These are phyloP conservation scores for Solanum stenotomum DNA, from an alignment of 257 asterid species.

Conservation along the genomic window DNA sequence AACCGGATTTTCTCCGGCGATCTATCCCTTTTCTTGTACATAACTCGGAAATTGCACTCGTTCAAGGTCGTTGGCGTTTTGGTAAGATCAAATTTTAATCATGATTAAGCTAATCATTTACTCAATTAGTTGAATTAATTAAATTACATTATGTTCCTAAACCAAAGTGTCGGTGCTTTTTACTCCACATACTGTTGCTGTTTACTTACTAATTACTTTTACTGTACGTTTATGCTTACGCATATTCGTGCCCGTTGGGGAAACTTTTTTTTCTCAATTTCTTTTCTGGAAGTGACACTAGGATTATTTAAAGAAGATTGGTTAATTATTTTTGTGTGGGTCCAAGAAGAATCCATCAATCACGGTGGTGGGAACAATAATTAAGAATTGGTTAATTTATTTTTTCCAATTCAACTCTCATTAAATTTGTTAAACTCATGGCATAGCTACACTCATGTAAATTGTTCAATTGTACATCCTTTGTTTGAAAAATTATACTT, in stretches of 20 bases:
- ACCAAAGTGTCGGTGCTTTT: conserved; percentile 48
- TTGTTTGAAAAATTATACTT: no score
- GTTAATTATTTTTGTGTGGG: conserved; percentile 17
- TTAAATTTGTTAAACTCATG: background rate
- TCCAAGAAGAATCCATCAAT: conserved; percentile 15
- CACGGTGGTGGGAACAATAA: conserved; percentile 22
- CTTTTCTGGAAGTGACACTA: background rate
- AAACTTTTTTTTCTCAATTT: background rate
- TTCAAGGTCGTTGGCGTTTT: conserved; percentile 94
- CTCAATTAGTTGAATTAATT: background rate
- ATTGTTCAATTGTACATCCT: no score
- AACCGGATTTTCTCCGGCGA: conserved; percentile 79
- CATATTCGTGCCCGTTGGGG: background rate
- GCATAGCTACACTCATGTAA: no score
- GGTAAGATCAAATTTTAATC: conserved; percentile 30
- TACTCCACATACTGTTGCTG: background rate
- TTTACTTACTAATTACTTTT: background rate
- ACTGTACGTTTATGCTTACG: background rate
- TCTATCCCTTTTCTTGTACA: conserved; percentile 77
- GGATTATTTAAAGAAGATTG: background rate
- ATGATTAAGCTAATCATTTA: background rate
- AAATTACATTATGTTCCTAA: background rate
- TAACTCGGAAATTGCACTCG: conserved; percentile 69
- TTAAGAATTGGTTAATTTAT: background rate
- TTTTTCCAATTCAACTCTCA: background rate